phyloP scores from a whole-genome alignment of 306 rosid species.

The Medicago ruthenica region DNA sequence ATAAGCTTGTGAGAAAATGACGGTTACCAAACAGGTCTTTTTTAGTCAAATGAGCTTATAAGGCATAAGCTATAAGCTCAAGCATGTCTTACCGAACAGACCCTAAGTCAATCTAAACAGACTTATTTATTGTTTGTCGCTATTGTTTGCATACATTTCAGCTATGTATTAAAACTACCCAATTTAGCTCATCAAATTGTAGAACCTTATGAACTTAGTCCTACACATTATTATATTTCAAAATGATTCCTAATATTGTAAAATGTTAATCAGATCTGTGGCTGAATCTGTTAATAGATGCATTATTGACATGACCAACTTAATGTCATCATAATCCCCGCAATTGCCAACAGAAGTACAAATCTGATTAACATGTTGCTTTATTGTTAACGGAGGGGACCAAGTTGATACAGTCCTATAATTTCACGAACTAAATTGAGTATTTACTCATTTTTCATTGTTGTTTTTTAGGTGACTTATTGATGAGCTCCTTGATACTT shows the following conservation, averaged over 20 bases:
- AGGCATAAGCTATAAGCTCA: too few species aligned
- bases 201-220: background rate
- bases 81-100: too few species aligned
- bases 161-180: background rate
- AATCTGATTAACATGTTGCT: background rate
- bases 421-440: background rate
- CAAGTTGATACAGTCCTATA: background rate
- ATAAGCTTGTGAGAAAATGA: too few species aligned
- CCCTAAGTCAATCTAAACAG: background rate
- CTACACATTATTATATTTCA: background rate
- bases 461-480: background rate
- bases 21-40: too few species aligned
- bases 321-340: background rate
- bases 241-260: background rate
- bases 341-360: too few species aligned
- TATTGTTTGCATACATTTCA: background rate
- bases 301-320: background rate
- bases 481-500: background rate
- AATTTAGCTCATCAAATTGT: background rate
- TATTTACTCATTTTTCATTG: background rate
- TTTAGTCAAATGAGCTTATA: too few species aligned
- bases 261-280: background rate
- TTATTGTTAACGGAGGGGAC: background rate
- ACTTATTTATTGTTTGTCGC: background rate
- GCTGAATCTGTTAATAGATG: background rate